These are phyloP conservation scores for Tricholoma sp. DNA, from an alignment of 768 basidiomycete genomes.

Conservation along the genomic window DNA sequence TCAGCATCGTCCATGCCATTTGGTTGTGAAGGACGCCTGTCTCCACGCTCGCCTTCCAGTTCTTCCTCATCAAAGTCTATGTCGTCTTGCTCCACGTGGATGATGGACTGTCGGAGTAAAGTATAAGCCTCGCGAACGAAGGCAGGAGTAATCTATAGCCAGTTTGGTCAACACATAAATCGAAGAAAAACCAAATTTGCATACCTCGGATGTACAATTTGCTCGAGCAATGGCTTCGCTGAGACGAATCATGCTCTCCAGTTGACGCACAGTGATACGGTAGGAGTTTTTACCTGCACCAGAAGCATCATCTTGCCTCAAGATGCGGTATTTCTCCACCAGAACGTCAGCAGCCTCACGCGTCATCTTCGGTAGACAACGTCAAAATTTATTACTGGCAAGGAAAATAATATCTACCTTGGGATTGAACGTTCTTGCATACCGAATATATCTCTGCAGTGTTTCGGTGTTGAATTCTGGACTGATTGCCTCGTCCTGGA, in stretches of 20 bases:
- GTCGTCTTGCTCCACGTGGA: conserved; percentile 98
- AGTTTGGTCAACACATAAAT: neutral
- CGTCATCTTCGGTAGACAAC: conserved; percentile 58
- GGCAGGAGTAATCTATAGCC: conserved; percentile 74
- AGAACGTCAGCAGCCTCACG: conserved; percentile 88
- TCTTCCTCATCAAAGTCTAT: conserved; percentile 97
- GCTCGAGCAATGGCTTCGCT: conserved; percentile 97
- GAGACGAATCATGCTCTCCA: conserved; percentile 97
- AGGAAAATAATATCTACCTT: conserved; percentile 52
- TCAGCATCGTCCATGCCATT: conserved; percentile 26
- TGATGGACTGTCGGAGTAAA: conserved; percentile 93
- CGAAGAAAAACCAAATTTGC: conserved; percentile 11
- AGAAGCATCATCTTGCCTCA: conserved; percentile 89
- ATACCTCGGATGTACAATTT: conserved; percentile 89
- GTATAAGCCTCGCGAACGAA: conserved; percentile 96
- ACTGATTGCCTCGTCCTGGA: conserved; percentile 89
- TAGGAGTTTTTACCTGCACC: conserved; percentile 90
- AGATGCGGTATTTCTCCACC: conserved; percentile 90
- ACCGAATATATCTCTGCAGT: conserved; percentile 93
- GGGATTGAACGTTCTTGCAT: conserved; percentile 95
- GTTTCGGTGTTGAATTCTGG: conserved; percentile 98
- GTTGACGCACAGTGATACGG: conserved; percentile 94
- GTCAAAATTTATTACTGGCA: neutral
- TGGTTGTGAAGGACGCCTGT: conserved; percentile 26
- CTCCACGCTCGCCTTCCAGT: conserved; percentile 48